Evolutionary conservation across 2,329 filamentous ascomycete genomes (phyloP).

Genomic region (Phialophora chinensis): DNA sequence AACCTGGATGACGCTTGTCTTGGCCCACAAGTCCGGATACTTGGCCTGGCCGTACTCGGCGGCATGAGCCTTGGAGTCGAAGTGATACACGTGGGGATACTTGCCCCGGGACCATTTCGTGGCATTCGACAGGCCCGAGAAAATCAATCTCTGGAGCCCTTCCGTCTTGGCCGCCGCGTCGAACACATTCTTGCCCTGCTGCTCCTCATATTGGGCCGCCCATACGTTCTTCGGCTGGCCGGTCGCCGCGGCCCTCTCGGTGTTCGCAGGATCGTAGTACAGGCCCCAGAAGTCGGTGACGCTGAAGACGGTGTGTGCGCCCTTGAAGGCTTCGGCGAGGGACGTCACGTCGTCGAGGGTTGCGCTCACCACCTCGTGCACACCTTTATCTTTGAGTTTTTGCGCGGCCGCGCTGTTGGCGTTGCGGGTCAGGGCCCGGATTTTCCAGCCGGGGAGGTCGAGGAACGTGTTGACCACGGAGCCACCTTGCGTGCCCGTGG

Average conservation of each 20-base stretch:
- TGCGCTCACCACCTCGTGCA: slow-evolving; percentile 41
- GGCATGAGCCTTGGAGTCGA: slow-evolving; percentile 60
- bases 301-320: slow-evolving; percentile 60
- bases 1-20: slow-evolving; percentile 48
- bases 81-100: slow-evolving; percentile 59
- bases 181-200: slow-evolving; percentile 62
- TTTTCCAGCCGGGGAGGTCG: slow-evolving; percentile 40
- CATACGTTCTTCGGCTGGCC: slow-evolving; percentile 44
- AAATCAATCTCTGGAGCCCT: slow-evolving; percentile 56
- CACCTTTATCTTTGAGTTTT: slow-evolving; percentile 39
- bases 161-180: slow-evolving; percentile 57
- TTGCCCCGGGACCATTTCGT: slow-evolving; percentile 54
- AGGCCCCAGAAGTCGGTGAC: slow-evolving; percentile 64
- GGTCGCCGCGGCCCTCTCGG: slow-evolving; percentile 32
- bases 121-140: slow-evolving; percentile 60
- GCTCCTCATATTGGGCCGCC: slow-evolving; percentile 57
- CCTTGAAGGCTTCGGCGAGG: slow-evolving; percentile 44
- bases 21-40: slow-evolving; percentile 54
- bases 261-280: slow-evolving; percentile 53
- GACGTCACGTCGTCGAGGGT: slow-evolving; percentile 43
- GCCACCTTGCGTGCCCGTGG: slow-evolving; percentile 60
- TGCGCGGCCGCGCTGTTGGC: slow-evolving; percentile 39
- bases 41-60: slow-evolving; percentile 53
- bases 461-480: slow-evolving; percentile 39
- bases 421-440: slow-evolving; percentile 46